These are phyloP conservation scores for Rhododendron ovatum DNA, from an alignment of 148 eudicot genomes.

Conservation along the genomic window DNA sequence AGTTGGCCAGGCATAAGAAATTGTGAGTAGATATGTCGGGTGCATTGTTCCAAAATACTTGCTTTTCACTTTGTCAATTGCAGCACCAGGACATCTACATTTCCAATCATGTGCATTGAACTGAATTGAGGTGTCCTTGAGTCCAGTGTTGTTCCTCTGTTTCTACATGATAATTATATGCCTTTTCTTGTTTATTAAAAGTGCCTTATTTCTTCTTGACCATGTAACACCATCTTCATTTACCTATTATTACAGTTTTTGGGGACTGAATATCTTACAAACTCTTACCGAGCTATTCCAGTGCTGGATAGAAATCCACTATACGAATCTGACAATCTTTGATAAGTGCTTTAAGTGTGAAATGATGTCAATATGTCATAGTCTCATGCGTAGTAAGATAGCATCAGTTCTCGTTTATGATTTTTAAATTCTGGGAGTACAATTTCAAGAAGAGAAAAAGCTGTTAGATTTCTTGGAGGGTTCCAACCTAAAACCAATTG, in stretches of 20 bases:
- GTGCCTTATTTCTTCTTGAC: neutral
- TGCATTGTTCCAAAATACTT: neutral
- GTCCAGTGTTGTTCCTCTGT: neutral
- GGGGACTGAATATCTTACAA: neutral
- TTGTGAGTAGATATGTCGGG: slow-evolving; percentile 43
- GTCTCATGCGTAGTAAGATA: neutral
- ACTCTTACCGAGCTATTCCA: neutral
- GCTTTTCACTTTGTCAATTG: slow-evolving; percentile 1
- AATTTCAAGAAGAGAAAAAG: neutral
- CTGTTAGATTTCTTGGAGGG: no score
- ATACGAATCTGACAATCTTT: neutral
- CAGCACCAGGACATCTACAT: neutral
- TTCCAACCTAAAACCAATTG: no score
- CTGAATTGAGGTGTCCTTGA: neutral
- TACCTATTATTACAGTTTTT: neutral
- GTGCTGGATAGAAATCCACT: neutral
- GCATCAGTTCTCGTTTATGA: neutral
- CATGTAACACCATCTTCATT: neutral
- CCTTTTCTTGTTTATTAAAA: neutral
- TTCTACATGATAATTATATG: neutral
- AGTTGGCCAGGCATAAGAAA: slow-evolving; percentile 49
- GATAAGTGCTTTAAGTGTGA: neutral
- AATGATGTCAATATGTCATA: neutral
- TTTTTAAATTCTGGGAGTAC: neutral
- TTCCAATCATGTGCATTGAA: slow-evolving; percentile 4